Evolutionary conservation across 2,329 filamentous ascomycete genomes (phyloP).

Genomic region (Aspergillus sp.): DNA sequence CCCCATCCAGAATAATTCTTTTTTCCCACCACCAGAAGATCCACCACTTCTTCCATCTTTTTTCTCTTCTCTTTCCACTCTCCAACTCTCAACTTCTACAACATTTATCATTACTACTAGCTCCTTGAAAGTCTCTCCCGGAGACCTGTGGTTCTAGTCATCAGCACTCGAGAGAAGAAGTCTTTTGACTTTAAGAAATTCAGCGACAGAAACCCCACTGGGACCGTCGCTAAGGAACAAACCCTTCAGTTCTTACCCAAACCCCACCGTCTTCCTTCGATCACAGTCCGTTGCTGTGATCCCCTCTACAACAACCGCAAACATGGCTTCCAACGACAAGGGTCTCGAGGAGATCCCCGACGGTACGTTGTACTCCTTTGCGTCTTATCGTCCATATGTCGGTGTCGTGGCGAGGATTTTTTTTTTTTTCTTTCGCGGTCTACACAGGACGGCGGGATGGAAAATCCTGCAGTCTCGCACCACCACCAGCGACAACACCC

Average conservation of each 20-base stretch:
- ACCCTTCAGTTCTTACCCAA: constrained; percentile 36
- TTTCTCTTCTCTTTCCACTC: constrained; percentile 20
- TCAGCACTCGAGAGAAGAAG: constrained; percentile 18
- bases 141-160: constrained; percentile 45
- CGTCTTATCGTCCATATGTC: constrained; percentile 15
- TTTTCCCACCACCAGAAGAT: constrained; percentile 26
- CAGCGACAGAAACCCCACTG: constrained; percentile 34
- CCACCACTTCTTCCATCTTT: constrained; percentile 20
- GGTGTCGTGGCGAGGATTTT: constrained; percentile 8
- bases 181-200: constrained; percentile 24
- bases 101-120: constrained; percentile 30
- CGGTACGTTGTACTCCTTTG: constrained; percentile 64
- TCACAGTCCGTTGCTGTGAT: constrained; percentile 81
- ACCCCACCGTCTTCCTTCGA: constrained; percentile 49
- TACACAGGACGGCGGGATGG: constrained; percentile 6
- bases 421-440: constrained; percentile 1
- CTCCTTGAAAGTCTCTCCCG: constrained; percentile 36
- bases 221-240: constrained; percentile 38
- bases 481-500: background rate
- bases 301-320: constrained; percentile 67
- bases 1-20: constrained; percentile 24
- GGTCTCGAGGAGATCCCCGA: constrained; percentile 98
- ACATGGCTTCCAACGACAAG: constrained; percentile 93
- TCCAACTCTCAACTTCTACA: constrained; percentile 31
- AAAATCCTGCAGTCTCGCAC: constrained; percentile 22